phyloP scores from a whole-genome alignment of 306 rosid species.

The Cajanus cajan region DNA sequence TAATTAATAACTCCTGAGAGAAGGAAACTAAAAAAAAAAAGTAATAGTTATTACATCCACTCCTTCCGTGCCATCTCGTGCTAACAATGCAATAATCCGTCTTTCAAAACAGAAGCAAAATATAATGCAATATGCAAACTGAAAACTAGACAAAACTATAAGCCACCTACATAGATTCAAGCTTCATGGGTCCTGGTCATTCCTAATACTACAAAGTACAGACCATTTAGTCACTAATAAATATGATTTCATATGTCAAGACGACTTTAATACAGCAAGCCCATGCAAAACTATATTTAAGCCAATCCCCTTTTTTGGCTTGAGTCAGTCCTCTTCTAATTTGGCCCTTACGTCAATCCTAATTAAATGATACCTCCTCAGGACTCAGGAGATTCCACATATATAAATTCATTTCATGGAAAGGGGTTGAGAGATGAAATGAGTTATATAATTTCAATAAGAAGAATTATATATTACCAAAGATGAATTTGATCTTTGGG shows the following conservation, averaged over 20 bases:
- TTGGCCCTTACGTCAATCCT: neutral
- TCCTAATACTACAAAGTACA: neutral
- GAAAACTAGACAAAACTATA: neutral
- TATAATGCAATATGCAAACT: neutral
- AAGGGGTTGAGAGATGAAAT: neutral
- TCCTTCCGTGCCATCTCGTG: neutral
- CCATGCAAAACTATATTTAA: neutral
- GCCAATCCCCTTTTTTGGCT: neutral
- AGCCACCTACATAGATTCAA: neutral
- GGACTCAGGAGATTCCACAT: neutral
- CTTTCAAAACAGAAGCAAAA: neutral
- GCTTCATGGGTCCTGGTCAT: neutral
- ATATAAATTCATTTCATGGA: neutral
- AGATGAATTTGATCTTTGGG: constrained; percentile 91
- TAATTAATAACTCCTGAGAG: neutral
- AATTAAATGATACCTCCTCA: constrained; percentile 1
- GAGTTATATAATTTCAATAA: neutral
- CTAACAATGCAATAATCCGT: neutral
- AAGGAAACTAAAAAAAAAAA: neutral
- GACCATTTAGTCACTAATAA: neutral
- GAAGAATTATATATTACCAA: constrained; percentile 55
- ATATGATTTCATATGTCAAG: neutral
- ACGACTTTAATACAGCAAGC: constrained; percentile 11
- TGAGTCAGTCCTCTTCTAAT: neutral
- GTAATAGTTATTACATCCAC: neutral